Conservation (phyloP, 495 filamentous ascomycete species). For the Tricharina praecox region DNA sequence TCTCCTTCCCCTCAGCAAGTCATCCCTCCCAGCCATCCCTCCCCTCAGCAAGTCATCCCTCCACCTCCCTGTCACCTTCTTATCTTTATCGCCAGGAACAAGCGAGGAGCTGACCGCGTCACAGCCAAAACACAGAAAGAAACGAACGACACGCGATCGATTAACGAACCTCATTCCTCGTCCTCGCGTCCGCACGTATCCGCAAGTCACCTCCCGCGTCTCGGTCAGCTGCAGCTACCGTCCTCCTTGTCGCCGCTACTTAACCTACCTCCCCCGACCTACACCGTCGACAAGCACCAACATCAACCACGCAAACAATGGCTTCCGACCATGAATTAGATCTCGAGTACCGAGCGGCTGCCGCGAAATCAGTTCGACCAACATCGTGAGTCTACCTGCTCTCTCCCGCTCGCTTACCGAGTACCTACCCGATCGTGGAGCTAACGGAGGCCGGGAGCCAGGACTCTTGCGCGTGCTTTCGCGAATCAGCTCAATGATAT, state of each 20-base stretch:
- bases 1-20: too few relatives aligned
- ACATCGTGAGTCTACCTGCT: neutral
- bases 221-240: constrained; percentile 4
- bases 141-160: too few relatives aligned
- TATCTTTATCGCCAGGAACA: too few relatives aligned
- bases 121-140: too few relatives aligned
- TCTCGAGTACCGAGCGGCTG: neutral
- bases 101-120: too few relatives aligned
- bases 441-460: constrained; percentile 28
- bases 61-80: too few relatives aligned
- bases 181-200: too few relatives aligned
- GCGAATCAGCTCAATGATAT: constrained; percentile 72
- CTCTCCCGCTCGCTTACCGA: neutral
- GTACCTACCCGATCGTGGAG: too few relatives aligned
- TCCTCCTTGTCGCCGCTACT: neutral
- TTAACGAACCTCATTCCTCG: too few relatives aligned
- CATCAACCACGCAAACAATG: neutral
- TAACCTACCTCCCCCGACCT: neutral
- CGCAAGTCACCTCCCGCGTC: too few relatives aligned
- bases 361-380: neutral
- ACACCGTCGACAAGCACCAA: neutral
- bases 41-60: too few relatives aligned
- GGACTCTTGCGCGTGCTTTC: constrained; percentile 76
- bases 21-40: too few relatives aligned
- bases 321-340: constrained; percentile 1